These are phyloP conservation scores for Fulvia fulva DNA, from an alignment of 2,329 filamentous ascomycete species.

Conservation along the genomic window DNA sequence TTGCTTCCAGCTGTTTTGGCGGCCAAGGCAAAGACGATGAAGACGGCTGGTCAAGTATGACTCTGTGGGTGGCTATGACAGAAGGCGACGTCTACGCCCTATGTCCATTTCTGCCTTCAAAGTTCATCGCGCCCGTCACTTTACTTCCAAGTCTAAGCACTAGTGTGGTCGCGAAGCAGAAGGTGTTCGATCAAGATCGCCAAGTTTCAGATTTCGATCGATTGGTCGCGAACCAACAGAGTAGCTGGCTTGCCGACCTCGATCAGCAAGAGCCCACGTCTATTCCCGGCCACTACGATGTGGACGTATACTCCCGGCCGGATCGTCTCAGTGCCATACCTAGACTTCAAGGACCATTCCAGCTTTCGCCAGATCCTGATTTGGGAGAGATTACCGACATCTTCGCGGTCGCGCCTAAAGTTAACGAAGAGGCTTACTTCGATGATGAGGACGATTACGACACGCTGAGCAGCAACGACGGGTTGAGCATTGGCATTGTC, in stretches of 20 bases:
- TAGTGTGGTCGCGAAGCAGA: slow-evolving; percentile 70
- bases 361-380: slow-evolving; percentile 47
- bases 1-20: slow-evolving; percentile 85
- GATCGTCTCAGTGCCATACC: slow-evolving; percentile 53
- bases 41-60: slow-evolving; percentile 85
- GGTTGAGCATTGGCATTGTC: slow-evolving; percentile 54
- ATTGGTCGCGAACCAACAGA: slow-evolving; percentile 50
- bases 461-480: slow-evolving; percentile 36
- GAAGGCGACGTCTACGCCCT: slow-evolving; percentile 91
- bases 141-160: slow-evolving; percentile 79
- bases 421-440: slow-evolving; percentile 52
- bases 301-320: slow-evolving; percentile 56
- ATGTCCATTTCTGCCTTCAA: slow-evolving; percentile 81
- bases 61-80: slow-evolving; percentile 92
- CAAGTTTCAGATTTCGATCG: slow-evolving; percentile 44
- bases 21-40: slow-evolving; percentile 58
- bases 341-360: slow-evolving; percentile 60
- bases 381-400: slow-evolving; percentile 60
- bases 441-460: slow-evolving; percentile 48
- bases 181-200: slow-evolving; percentile 40
- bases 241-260: slow-evolving; percentile 50
- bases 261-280: slow-evolving; percentile 19
- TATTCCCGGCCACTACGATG: slow-evolving; percentile 37
- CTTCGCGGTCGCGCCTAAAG: slow-evolving; percentile 52
- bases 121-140: slow-evolving; percentile 70